Base-by-base conservation (phyloP, 495 filamentous ascomycete species). In the Hypoxylon fuscum region DNA sequence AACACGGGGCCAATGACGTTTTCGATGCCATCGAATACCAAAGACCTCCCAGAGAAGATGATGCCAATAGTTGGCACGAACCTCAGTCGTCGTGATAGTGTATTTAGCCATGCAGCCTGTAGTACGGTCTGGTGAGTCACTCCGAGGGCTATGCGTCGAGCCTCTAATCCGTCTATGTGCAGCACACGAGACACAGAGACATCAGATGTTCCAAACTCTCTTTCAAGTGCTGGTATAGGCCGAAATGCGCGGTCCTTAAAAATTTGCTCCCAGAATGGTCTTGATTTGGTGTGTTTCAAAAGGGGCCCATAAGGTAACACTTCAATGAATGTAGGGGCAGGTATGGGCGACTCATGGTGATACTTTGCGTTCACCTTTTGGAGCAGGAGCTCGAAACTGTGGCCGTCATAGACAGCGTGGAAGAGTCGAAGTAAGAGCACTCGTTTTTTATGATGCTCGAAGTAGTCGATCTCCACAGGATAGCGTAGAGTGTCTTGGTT, bases 321-420 rank as follows among this genome's bases (percentile, higher is more conserved):
- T 0, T 82, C 75, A 10, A 84, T 69, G 49, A 88, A 88, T 0
- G 73, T 47, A 1, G 83, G 84, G 11, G 77, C 68, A 25, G 50
- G 67, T 4, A 69, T 41, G n/a, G 68, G 50, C 2, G 48, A n/a
- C 3, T 55, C 2, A 0, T 62, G 42, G 4, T 56, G 47, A 53
- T 87, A 89, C 14, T 81, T 71, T 23, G 66, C 48, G n/a, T 70
- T 74, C 25, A 93, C 77, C 18, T 79, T 73, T 4, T 80, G 74
- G 12, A 97, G 73, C 0, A 97, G 69, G 21, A 93, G 74, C 0
- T 81, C 70, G 22, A 96, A 79, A 50, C 91, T 94, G 64, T 84
- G 89, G 1, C 89, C 93, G 75, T 98, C 94, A 65, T 97, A 98
- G 0, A 97, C 75, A 5, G 85, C 91, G 68, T 98, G 94, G 72